Conservation (phyloP, 371 early-diverging fungal species). For the Haplosporangium sp. region DNA sequence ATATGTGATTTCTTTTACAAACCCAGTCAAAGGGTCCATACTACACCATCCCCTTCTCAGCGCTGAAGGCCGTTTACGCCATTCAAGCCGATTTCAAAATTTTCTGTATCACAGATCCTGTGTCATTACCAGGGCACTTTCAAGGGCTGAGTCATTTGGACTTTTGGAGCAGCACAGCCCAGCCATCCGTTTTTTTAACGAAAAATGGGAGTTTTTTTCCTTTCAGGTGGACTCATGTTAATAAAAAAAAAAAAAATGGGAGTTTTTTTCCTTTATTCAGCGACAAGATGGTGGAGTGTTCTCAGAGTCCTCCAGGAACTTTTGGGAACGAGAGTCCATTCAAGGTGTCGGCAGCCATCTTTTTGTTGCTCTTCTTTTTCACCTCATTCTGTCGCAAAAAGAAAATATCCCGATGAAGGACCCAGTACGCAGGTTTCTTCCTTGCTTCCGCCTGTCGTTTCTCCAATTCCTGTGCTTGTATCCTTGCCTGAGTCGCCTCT, state of each 20-base stretch:
- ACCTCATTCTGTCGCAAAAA: conserved; percentile 66
- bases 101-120: too few species aligned
- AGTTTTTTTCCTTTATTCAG: background rate
- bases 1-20: too few species aligned
- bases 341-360: conserved; percentile 59
- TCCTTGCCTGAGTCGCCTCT: conserved; percentile 40
- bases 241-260: background rate
- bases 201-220: too few species aligned
- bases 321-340: conserved; percentile 63
- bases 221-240: too few species aligned
- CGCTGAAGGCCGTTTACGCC: background rate
- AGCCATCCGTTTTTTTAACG: too few species aligned
- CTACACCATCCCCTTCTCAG: too few species aligned
- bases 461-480: conserved; percentile 37
- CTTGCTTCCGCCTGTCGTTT: conserved; percentile 27
- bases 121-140: too few species aligned
- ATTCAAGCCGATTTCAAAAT: background rate
- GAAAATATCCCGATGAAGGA: conserved; percentile 66
- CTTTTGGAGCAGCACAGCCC: too few species aligned
- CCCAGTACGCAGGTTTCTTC: conserved; percentile 55
- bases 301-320: conserved; percentile 56
- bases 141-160: too few species aligned
- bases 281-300: background rate
- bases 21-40: too few species aligned
- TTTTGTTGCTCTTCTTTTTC: conserved; percentile 57